These are phyloP conservation scores for Cetraspora pellucida DNA, from an alignment of 192 early-diverging fungal species.

Conservation along the genomic window DNA sequence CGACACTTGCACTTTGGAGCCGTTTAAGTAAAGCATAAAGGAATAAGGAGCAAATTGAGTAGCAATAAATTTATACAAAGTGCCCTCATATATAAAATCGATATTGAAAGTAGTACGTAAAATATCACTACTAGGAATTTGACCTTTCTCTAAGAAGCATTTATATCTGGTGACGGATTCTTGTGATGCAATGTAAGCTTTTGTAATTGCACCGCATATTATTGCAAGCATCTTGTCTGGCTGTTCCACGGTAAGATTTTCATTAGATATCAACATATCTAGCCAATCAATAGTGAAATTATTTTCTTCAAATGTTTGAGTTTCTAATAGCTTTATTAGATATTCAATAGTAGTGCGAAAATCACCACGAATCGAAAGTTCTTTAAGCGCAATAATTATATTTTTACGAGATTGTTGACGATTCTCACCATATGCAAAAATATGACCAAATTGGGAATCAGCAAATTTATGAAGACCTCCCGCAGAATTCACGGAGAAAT, in stretches of 20 bases:
- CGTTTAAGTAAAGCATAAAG: constrained; percentile 80
- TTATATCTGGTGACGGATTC: constrained; percentile 75
- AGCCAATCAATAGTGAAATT: constrained; percentile 94
- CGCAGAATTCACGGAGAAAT: constrained; percentile 93
- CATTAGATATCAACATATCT: constrained; percentile 85
- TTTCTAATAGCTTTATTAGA: constrained; percentile 90
- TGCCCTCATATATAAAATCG: constrained; percentile 91
- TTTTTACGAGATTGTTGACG: constrained; percentile 92
- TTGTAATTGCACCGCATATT: constrained; percentile 89
- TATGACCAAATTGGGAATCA: constrained; percentile 98
- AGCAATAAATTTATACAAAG: constrained; percentile 89
- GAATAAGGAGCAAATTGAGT: constrained; percentile 79
- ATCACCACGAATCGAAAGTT: constrained; percentile 96
- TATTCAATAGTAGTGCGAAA: constrained; percentile 99
- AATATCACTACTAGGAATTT: constrained; percentile 77
- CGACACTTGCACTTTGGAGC: constrained; percentile 75
- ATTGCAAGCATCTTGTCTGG: constrained; percentile 89
- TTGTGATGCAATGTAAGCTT: constrained; percentile 72
- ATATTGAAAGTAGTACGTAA: constrained; percentile 75
- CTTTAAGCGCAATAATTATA: constrained; percentile 98
- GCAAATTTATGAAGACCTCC: constrained; percentile 99
- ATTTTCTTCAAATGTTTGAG: constrained; percentile 86
- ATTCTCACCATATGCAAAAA: constrained; percentile 96
- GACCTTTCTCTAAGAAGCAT: constrained; percentile 87
- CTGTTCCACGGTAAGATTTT: constrained; percentile 85